Percentiles rank a stretch among this genome's conserved stretches.
Evolutionary conservation across 345 rosid species (phyloP).

Genomic region (Corymbia maculata): DNA sequence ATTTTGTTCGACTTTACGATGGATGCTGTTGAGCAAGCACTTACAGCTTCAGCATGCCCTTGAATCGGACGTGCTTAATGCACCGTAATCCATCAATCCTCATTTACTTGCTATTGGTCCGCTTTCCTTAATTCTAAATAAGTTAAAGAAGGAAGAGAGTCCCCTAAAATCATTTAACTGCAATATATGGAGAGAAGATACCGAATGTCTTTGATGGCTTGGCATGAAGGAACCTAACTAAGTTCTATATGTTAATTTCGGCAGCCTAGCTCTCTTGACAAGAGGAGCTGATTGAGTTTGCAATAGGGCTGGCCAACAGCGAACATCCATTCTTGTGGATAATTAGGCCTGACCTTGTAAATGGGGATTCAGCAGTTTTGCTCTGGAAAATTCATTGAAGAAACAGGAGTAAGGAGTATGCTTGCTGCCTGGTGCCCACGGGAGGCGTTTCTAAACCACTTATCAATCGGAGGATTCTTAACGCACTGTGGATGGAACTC

Average conservation of each 20-base stretch:
- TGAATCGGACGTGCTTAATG: background rate
- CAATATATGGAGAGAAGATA: slow-evolving; percentile 3
- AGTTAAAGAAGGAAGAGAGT: background rate
- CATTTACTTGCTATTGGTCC: background rate
- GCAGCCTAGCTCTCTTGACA: background rate
- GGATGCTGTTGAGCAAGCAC: background rate
- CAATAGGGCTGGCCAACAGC: slow-evolving; percentile 2
- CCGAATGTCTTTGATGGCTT: background rate
- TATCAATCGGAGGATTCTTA: background rate
- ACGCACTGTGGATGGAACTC: slow-evolving; percentile 2
- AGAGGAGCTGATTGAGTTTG: background rate
- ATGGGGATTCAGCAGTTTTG: background rate
- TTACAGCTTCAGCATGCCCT: background rate
- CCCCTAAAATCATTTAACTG: background rate
- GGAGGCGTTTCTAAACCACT: background rate
- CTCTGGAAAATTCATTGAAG: background rate
- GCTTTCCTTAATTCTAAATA: background rate
- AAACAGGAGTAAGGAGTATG: background rate
- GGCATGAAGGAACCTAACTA: background rate
- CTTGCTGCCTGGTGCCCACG: background rate
- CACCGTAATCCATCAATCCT: background rate
- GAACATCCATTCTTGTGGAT: background rate
- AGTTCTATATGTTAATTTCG: background rate
- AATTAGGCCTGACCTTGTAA: background rate
- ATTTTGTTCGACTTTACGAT: background rate